Evolutionary conservation across 495 filamentous ascomycete species (phyloP), one percentile per base, ranked within the genome.

Genomic region (Neurospora discreta): DNA sequence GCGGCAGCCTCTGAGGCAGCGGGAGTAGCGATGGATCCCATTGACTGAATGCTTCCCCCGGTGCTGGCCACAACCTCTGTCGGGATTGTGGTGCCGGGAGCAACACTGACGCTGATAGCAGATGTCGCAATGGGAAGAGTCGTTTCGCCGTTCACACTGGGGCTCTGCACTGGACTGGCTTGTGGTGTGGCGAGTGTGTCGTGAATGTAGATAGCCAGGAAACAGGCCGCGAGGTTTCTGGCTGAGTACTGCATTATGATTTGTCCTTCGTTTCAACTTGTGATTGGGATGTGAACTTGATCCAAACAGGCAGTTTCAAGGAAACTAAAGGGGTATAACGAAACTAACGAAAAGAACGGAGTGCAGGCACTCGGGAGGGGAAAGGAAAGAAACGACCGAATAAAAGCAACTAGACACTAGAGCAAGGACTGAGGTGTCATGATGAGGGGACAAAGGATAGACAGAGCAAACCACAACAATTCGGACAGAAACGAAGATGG

Each of bases 281-380:
- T 65, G 52, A 18, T 30, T 5, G 52, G 15, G 13, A 23, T 0
- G 46, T 13, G 26, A 65, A 33, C 30, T 26, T 65, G 52, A 15
- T 65, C 26, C 26, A 7, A 58, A 15, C 46, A 6, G 23, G 26
- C 18, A 18, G 15, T 30, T 65, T 26, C 30, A 65, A 15, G 43
- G 9, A 3, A 20, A 46, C 0, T 6, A 7, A 65, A 30, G 15
- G 5, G 52, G 52, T 65, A 65, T 65, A 65, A 18, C 7, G 26
- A 9, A 65, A 65, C 33, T 77, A 71, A 75, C 72, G 74, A 78
- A 80, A 68, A 70, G 73, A 77, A 80, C 13, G 41, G 52, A 33
- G 26, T 65, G 52, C 52, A 65, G 18, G 52, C 52, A 65, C 52
- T 65, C 52, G 26, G 13, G 20, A 15, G 46, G 69, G n/a, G 68